Evolutionary conservation across 1,284 basidiomycete genomes (phyloP).

Genomic region (Ustilago xerochloae): DNA sequence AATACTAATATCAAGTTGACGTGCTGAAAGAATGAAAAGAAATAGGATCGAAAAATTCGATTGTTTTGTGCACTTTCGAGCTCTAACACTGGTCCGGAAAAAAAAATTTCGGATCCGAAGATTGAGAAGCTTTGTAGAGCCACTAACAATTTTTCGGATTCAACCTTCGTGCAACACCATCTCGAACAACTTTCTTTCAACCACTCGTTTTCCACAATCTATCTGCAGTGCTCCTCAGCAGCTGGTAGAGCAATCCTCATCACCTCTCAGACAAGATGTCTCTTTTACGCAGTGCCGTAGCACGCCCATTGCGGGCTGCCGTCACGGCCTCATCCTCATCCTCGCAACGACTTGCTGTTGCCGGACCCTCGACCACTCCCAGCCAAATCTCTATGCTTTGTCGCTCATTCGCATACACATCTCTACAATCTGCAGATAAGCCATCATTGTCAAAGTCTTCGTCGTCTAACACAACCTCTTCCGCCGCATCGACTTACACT

Average conservation of each 20-base stretch:
- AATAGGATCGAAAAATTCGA: no score
- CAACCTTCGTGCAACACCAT: slow-evolving; percentile 1
- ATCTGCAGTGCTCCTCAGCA: no score
- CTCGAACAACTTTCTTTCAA: background rate
- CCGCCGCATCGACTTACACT: slow-evolving; percentile 31
- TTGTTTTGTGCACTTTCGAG: background rate
- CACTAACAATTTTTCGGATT: background rate
- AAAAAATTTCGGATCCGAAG: background rate
- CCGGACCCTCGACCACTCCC: slow-evolving; percentile 9
- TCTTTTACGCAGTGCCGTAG: slow-evolving; percentile 15
- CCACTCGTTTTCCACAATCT: no score
- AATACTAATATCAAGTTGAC: no score
- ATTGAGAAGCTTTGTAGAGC: background rate
- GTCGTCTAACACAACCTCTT: background rate
- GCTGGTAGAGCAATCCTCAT: background rate
- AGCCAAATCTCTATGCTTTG: slow-evolving; percentile 28
- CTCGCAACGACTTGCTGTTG: slow-evolving; percentile 2
- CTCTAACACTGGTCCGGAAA: background rate
- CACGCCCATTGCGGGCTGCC: slow-evolving; percentile 16
- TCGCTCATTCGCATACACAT: slow-evolving; percentile 40
- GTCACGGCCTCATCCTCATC: background rate
- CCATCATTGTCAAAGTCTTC: slow-evolving; percentile 1
- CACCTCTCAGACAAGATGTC: slow-evolving; percentile 15
- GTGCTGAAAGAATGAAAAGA: no score
- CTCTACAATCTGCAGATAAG: slow-evolving; percentile 13